Base-by-base conservation (phyloP, 164 flowering plant genomes). In the Annona cherimola region DNA sequence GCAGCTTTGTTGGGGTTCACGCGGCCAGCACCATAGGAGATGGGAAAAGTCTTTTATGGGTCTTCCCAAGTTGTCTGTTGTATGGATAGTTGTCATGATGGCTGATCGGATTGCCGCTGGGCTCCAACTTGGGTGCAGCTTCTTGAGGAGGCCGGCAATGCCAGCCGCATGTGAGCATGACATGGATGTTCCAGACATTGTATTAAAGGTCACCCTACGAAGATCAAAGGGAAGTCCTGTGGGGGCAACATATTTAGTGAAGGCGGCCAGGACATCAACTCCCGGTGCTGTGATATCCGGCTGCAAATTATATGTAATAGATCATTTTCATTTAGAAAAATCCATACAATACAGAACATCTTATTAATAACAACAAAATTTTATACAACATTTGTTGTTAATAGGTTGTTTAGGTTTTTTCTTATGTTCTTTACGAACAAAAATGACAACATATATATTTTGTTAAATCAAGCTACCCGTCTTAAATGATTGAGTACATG, bases 131-230 rank as follows among this genome's bases (percentile, higher is more conserved):
- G 83, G 89, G 77, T 88, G 82, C 41, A 74, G 86, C 16, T 88
- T 88, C 76, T 86, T 88, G 73, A 88, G 84, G 45, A 86, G 70
- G 3, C 88, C 91, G 0, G 89, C 86, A 3, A 83, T 76, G 18
- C 89, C 88, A n/a, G 91, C 91, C 50, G 86, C 69, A 42, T 86
- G 91, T 35, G 88, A 88, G 2, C 89, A 79, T 16, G 91, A 88
- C 91, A 88, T 88, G 86, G 88, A 86, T 11, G 91, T 86, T 39
- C 88, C 91, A 3, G 89, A 86, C 26, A 82, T 71, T 12, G 66
- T 55, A 46, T 14, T 70, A 67, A 75, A 75, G 42, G 45, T 46
- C 8, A n/a, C 62, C 19, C 66, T 20, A 2, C 66, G 66, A 0
- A 5, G 18, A 26, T 60, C 65, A 39, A 4, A 60, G 4, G 20